Evolutionary conservation across 2,329 filamentous ascomycete genomes (phyloP), one percentile per base, ranked within the genome.

Genomic region (Aspergillus intermedius): DNA sequence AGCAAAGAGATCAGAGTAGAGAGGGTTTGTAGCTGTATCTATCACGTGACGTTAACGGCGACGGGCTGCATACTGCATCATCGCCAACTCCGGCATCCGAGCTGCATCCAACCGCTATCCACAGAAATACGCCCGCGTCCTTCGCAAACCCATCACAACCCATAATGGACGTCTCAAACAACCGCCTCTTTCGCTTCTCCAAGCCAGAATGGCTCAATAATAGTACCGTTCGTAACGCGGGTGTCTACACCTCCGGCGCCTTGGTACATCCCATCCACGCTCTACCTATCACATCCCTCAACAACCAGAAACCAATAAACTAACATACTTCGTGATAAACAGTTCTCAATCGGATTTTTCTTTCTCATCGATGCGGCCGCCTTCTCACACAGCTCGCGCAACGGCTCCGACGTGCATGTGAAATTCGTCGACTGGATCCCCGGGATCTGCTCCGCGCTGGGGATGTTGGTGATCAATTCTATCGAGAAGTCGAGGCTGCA

Each of bases 371-470:
- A 87, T 59, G 80, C 81, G 51, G 77, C 82, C 15, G 74, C 80
- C 49, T 85, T 76, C 70, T 84, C 81, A 45, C 80, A 79, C 58
- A 83, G 81, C 50, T 60, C 73, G 47, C 75, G 74, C 60, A 86
- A 86, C 65, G 79, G 77, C 53, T 80, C 79, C 45, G 67, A 75
- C 50, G 76, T 83, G 17, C 81, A 86, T 67, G 76, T 86, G 62
- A 84, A 79, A 65, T 86, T 86, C 66, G 76, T 86, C 56, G 83
- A 87, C 72, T 87, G 83, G 83, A 82, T 87, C 57, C 83, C 83
- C 3, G 78, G 79, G 51, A 86, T 87, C 69, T 86, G 83, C 74
- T 83, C 79, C 40, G 76, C 80, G 51, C 74, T 86, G 28, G 83
- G 83, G 51, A 86, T 86, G 83, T 75, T 86, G 45, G 81, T 86